A percentile compares a stretch with the other conserved stretches of the same genome.
phyloP scores from a whole-genome alignment of 192 early-diverging fungal species.

The Entomortierella lignicola region DNA sequence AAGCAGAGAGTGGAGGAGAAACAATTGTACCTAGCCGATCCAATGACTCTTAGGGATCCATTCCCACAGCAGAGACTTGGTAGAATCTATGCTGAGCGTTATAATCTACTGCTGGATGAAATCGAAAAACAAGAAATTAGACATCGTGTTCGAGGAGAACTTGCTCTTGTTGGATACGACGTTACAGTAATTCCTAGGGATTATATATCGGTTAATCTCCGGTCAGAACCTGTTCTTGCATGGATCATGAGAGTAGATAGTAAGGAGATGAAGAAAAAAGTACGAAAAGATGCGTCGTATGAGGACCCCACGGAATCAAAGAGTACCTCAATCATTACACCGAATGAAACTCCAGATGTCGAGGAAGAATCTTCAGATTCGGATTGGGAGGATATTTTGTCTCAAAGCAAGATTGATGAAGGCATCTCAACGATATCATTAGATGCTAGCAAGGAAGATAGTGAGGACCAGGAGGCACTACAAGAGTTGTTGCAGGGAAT shows the following conservation, averaged over 20 bases:
- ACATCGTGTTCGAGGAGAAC: constrained; percentile 19
- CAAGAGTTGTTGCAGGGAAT: constrained; percentile 10
- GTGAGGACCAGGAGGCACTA: constrained; percentile 13
- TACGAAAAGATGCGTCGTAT: neutral
- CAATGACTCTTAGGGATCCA: constrained; percentile 6
- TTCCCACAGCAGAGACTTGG: constrained; percentile 32
- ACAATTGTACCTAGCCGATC: neutral
- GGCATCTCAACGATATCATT: too few species aligned
- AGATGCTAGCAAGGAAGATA: neutral
- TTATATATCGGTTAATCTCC: constrained; percentile 33
- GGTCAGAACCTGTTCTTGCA: constrained; percentile 16
- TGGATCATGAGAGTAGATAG: constrained; percentile 22
- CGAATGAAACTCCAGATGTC: neutral
- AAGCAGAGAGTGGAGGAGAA: neutral
- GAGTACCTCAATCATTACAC: neutral
- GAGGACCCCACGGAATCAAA: neutral
- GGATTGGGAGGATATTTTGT: constrained; percentile 24
- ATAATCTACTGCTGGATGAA: constrained; percentile 21
- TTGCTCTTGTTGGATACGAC: constrained; percentile 33
- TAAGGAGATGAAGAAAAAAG: neutral
- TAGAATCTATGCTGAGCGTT: constrained; percentile 29
- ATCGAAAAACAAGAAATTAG: constrained; percentile 9
- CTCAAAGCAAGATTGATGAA: too few species aligned
- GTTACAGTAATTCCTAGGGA: constrained; percentile 17
- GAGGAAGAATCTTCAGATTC: constrained; percentile 1